Evolutionary conservation across 371 early-diverging fungal species (phyloP), one percentile per base, ranked within the genome.

Genomic region (Syncephalastrum sp.): DNA sequence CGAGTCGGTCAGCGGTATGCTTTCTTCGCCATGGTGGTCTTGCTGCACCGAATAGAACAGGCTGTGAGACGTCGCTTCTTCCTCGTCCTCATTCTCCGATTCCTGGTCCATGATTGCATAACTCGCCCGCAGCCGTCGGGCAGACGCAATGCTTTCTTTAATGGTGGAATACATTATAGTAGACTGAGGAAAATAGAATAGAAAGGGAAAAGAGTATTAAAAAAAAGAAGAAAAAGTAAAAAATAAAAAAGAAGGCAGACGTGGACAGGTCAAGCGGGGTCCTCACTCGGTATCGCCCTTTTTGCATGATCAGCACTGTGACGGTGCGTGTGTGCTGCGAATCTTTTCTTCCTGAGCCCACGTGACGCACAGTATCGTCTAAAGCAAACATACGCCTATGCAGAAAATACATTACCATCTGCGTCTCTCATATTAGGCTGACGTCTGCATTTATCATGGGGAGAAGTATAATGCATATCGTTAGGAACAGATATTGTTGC

Each of bases 31-130:
- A 29, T 57, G 53, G 33, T 56, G 49, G 23, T 65, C 53, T 53
- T 70, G 72, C 17, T 66, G 71, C n/a, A 69, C 48, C 3, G 76
- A 75, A 53, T 72, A 75, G 48, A 75, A 75, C 15, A 75, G 54
- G 45, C 76, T 75, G 38, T 75, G 67, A 21, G 69, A 62, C 42
- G 61, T 60, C 0, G 24, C 51, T 19, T 47, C 52, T 19, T 65
- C 67, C 33, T 70, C 65, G 12, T 70, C 70, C 55, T 74, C 75
- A 56, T 69, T 67, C 48, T 69, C 72, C 57, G 75, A 74, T 50
- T 74, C 74, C 38, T 63, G 60, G 29, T 72, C 72, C 76, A 75
- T 72, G 47, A 64, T 72, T 42, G 72, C 65, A 59, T 75, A 75
- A 17, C 68, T 66, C 21, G 70, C 57, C 19, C 70, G 61, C 16